phyloP scores from a whole-genome alignment of 176 grass and related monocot species.

The Themeda triandra region DNA sequence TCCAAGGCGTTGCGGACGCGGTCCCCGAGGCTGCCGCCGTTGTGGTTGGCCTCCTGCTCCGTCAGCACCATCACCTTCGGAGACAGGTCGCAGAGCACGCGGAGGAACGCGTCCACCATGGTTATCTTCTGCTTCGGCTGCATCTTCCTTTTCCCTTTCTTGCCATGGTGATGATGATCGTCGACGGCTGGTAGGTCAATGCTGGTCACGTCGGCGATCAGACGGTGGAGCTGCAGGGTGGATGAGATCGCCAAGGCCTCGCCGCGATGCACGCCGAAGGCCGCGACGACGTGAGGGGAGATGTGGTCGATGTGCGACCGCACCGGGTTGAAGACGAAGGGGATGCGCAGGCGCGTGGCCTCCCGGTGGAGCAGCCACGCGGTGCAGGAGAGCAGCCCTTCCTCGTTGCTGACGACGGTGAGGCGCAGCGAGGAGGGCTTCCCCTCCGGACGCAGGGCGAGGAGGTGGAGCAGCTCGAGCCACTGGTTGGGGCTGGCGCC shows the following conservation, averaged over 20 bases:
- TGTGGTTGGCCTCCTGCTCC: constrained; percentile 72
- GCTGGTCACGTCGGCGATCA: not conserved
- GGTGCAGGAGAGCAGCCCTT: not conserved
- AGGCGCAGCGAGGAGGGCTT: constrained; percentile 34
- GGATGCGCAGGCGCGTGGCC: not conserved
- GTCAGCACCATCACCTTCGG: constrained; percentile 66
- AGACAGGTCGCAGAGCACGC: constrained; percentile 17
- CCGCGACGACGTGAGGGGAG: not conserved
- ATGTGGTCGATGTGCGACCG: constrained; percentile 23
- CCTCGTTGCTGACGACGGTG: constrained; percentile 35
- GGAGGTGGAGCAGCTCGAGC: constrained; percentile 46
- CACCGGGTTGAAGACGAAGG: not conserved
- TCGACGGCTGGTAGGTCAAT: not conserved
- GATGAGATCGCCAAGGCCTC: constrained; percentile 52
- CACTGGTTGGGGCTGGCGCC: constrained; percentile 42
- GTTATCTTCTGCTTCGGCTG: not conserved
- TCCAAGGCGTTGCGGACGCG: constrained; percentile 48
- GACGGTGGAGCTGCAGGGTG: constrained; percentile 5
- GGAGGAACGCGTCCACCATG: constrained; percentile 23
- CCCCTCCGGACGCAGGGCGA: constrained; percentile 29
- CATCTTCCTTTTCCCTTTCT: not conserved
- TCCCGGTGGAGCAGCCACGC: not conserved
- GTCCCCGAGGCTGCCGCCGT: not conserved
- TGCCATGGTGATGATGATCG: not conserved
- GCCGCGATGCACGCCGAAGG: constrained; percentile 26